phyloP scores from a whole-genome alignment of 805 yeast species.

The Blastobotrys americana region DNA sequence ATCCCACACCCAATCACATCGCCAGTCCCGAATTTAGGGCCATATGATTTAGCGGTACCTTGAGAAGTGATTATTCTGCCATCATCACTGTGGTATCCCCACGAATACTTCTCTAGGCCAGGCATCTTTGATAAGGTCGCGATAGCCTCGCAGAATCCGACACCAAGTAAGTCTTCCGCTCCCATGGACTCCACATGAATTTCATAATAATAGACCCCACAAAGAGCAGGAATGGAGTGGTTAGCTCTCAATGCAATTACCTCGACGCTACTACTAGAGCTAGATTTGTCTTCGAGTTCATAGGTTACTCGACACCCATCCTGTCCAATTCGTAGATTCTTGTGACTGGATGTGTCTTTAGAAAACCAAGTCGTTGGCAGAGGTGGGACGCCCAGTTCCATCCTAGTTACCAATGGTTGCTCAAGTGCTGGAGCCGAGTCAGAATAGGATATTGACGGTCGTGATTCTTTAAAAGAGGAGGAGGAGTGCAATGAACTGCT shows the following conservation, averaged over 20 bases:
- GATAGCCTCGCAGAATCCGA: conserved; percentile 40
- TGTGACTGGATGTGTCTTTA: conserved; percentile 3
- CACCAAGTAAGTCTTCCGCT: conserved; percentile 35
- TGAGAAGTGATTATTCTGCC: conserved; percentile 38
- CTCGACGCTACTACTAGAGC: conserved; percentile 8
- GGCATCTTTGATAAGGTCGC: conserved; percentile 35
- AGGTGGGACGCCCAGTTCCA: conserved; percentile 17
- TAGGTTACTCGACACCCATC: conserved; percentile 8
- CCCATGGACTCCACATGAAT: conserved; percentile 35
- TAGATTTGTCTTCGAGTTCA: conserved; percentile 8
- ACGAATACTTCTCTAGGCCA: conserved; percentile 42
- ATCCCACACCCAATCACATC: conserved; percentile 83
- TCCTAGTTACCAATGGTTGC: conserved; percentile 7
- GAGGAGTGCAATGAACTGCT: neutral
- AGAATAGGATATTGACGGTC: no score
- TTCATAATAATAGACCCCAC: conserved; percentile 48
- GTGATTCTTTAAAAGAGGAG: conserved; percentile 1
- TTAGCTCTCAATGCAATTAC: conserved; percentile 29
- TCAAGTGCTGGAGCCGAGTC: neutral
- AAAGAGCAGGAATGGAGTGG: conserved; percentile 32
- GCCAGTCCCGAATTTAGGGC: conserved; percentile 42
- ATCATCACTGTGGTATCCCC: conserved; percentile 49
- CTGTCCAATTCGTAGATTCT: neutral
- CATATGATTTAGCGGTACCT: conserved; percentile 35
- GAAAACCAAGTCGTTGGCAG: conserved; percentile 21